A percentile compares a stretch with the other conserved stretches of the same genome.
phyloP scores from a whole-genome alignment of 1,284 basidiomycete species.

The Sphaerobolus stellatus region DNA sequence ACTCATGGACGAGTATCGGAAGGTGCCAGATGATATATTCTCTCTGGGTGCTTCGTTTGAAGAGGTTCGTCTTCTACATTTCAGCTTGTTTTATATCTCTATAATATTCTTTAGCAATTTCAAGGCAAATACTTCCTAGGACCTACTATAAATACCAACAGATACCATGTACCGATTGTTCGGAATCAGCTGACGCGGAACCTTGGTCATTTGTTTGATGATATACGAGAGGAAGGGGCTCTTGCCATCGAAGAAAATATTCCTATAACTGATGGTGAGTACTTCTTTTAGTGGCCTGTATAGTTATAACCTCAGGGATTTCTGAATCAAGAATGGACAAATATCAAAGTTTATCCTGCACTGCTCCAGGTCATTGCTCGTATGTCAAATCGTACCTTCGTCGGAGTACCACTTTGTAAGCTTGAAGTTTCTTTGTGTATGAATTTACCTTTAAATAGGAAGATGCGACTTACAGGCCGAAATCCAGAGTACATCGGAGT shows the following conservation, averaged over 20 bases:
- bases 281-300: neutral
- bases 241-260: conserved; percentile 23
- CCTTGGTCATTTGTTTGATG: conserved; percentile 21
- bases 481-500: conserved; percentile 39
- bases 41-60: conserved; percentile 32
- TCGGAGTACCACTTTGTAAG: conserved; percentile 41
- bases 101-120: neutral
- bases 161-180: conserved; percentile 23
- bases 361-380: conserved; percentile 41
- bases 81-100: neutral
- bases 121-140: conserved; percentile 16
- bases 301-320: neutral
- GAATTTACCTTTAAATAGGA: neutral
- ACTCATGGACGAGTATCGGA: conserved; percentile 39
- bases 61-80: neutral
- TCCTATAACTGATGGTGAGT: conserved; percentile 20
- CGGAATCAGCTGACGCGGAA: conserved; percentile 24
- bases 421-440: neutral
- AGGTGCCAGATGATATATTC: conserved; percentile 36
- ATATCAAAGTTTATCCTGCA: conserved; percentile 30
- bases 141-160: conserved; percentile 15
- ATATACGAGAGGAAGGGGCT: conserved; percentile 26
- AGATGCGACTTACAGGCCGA: conserved; percentile 33
- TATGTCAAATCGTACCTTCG: conserved; percentile 40
- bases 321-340: conserved; percentile 39